Evolutionary conservation across 331 rosid genomes (phyloP).

Genomic region (Malus hybrid): DNA sequence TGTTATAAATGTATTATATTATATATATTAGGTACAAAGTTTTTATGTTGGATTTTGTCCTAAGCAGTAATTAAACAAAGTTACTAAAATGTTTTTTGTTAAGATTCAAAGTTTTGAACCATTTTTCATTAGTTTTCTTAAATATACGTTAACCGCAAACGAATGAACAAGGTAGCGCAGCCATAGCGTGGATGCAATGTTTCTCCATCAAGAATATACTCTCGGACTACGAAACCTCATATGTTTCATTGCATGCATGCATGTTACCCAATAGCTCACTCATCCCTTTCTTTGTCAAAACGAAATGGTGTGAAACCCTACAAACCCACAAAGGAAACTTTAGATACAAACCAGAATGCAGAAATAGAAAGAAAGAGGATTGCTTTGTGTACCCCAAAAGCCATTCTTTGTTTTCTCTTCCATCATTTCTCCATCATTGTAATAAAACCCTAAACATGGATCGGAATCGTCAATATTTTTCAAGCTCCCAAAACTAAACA

Average conservation of each 20-base stretch:
- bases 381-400: constrained; percentile 50
- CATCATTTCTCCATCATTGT: not conserved
- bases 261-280: not conserved
- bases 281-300: constrained; percentile 10
- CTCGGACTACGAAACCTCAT: not conserved
- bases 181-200: not conserved
- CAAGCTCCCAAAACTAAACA: constrained; percentile 1
- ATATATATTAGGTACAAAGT: too few species aligned
- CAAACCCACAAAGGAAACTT: not conserved
- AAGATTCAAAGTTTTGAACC: too few species aligned
- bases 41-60: too few species aligned
- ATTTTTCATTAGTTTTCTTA: too few species aligned
- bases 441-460: not conserved
- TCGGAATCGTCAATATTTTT: not conserved
- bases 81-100: too few species aligned
- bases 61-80: too few species aligned
- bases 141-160: not conserved
- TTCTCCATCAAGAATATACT: not conserved
- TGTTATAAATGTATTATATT: too few species aligned
- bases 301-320: not conserved
- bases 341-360: not conserved
- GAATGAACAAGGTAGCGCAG: not conserved
- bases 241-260: not conserved
- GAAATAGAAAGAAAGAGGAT: constrained; percentile 11
- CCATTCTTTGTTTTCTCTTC: constrained; percentile 31